Evolutionary conservation across 2,329 filamentous ascomycete genomes (phyloP).

Genomic region (Neofusicoccum cordaticola): DNA sequence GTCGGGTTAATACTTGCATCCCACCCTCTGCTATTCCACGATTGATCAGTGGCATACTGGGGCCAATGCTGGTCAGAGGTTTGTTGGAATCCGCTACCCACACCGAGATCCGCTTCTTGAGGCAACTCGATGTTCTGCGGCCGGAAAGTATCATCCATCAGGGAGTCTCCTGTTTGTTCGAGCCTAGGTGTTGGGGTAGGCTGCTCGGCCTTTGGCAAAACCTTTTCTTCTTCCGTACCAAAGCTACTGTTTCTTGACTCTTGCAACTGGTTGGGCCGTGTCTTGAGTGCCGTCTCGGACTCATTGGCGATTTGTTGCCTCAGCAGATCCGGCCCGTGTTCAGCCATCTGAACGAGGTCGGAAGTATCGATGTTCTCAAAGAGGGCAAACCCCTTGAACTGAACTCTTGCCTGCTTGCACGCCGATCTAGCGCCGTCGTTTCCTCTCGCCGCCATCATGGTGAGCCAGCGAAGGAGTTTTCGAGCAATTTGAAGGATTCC

Average conservation of each 20-base stretch:
- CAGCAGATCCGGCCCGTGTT: neutral
- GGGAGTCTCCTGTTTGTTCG: neutral
- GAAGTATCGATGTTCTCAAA: neutral
- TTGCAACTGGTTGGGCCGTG: neutral
- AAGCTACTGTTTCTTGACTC: neutral
- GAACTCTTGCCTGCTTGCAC: neutral
- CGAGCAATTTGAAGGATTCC: conserved; percentile 26
- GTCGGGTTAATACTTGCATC: neutral
- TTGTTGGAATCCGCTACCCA: neutral
- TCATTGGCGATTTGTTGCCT: neutral
- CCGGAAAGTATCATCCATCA: neutral
- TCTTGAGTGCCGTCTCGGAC: neutral
- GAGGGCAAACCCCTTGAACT: conserved; percentile 1
- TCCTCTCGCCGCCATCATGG: conserved; percentile 26
- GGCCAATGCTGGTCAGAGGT: neutral
- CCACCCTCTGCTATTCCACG: neutral
- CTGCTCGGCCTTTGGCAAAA: neutral
- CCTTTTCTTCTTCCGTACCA: neutral
- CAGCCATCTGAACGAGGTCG: conserved; percentile 2
- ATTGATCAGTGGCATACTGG: neutral
- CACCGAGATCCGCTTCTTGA: neutral
- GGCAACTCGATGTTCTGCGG: neutral
- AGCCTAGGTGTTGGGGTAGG: neutral
- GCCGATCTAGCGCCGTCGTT: neutral
- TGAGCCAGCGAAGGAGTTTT: conserved; percentile 35